A percentile compares a stretch with the other conserved stretches of the same genome.
phyloP scores from a whole-genome alignment of 2,329 filamentous ascomycete genomes.

The Colletotrichum gloeosporioides region DNA sequence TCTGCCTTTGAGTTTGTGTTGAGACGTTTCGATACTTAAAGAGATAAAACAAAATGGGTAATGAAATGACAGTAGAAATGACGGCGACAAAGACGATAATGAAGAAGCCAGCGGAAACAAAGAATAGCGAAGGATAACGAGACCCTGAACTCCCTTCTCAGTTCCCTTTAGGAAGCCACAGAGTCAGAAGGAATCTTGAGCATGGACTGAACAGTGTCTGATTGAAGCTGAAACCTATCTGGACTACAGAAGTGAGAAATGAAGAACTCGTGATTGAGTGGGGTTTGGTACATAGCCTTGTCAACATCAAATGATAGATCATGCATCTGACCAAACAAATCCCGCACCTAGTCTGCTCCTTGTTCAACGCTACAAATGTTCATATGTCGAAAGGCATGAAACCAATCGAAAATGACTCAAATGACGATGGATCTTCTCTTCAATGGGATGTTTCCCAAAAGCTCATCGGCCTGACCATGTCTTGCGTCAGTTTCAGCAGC shows the following conservation, averaged over 20 bases:
- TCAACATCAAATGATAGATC: not conserved
- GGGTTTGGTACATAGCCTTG: not conserved
- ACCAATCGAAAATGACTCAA: not conserved
- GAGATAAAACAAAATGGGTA: not conserved
- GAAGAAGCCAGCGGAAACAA: not conserved
- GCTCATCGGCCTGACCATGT: not conserved
- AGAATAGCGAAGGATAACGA: not conserved
- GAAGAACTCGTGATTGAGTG: not conserved
- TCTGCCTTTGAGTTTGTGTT: not conserved
- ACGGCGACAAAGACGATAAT: not conserved
- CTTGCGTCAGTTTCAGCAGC: not conserved
- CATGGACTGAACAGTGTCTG: accelerated
- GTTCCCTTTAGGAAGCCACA: accelerated
- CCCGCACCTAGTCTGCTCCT: not conserved
- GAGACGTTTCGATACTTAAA: not conserved
- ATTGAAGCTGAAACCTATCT: not conserved
- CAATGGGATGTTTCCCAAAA: not conserved
- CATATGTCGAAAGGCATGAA: accelerated
- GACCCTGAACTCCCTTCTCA: not conserved
- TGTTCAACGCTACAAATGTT: accelerated
- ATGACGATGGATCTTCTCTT: not conserved
- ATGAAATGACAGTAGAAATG: not conserved
- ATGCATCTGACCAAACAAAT: not conserved
- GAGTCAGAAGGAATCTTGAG: not conserved
- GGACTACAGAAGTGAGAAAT: not conserved